Conservation (phyloP, 495 filamentous ascomycete species). For the Rhypophila decipiens region DNA sequence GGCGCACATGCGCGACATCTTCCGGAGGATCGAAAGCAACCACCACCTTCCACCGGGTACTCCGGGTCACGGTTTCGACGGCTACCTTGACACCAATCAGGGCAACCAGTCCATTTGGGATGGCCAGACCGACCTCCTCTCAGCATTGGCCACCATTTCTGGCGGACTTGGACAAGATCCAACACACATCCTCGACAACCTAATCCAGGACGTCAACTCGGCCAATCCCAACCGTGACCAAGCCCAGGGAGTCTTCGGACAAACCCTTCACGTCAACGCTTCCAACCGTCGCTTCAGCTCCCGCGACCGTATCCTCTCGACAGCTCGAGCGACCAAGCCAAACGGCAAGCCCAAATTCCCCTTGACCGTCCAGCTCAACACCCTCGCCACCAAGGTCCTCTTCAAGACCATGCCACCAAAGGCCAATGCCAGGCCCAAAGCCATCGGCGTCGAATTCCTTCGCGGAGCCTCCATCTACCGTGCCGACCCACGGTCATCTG, state of each 20-base stretch:
- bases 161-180: slow-evolving; percentile 13
- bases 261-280: slow-evolving; percentile 1
- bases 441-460: slow-evolving; percentile 33
- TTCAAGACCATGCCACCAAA: slow-evolving; percentile 15
- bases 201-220: slow-evolving; percentile 12
- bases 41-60: slow-evolving; percentile 27
- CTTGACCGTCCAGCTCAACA: slow-evolving; percentile 26
- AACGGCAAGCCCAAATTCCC: slow-evolving; percentile 22
- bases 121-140: slow-evolving; percentile 24
- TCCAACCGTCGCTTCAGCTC: slow-evolving; percentile 24
- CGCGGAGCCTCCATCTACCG: slow-evolving; percentile 30
- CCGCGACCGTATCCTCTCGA: slow-evolving; percentile 28
- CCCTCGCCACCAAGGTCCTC: slow-evolving; percentile 31
- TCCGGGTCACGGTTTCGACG: slow-evolving; percentile 34
- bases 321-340: slow-evolving; percentile 18
- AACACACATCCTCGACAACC: slow-evolving; percentile 7
- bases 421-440: slow-evolving; percentile 15
- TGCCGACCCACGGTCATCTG: slow-evolving; percentile 33
- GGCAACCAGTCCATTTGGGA: slow-evolving; percentile 29
- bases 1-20: slow-evolving; percentile 30
- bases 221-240: slow-evolving; percentile 7
- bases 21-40: slow-evolving; percentile 30
- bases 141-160: slow-evolving; percentile 34
- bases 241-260: slow-evolving; percentile 6
- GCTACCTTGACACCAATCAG: slow-evolving; percentile 26